Conservation (phyloP, 208 protist species). For the Crithidia fasciculata region DNA sequence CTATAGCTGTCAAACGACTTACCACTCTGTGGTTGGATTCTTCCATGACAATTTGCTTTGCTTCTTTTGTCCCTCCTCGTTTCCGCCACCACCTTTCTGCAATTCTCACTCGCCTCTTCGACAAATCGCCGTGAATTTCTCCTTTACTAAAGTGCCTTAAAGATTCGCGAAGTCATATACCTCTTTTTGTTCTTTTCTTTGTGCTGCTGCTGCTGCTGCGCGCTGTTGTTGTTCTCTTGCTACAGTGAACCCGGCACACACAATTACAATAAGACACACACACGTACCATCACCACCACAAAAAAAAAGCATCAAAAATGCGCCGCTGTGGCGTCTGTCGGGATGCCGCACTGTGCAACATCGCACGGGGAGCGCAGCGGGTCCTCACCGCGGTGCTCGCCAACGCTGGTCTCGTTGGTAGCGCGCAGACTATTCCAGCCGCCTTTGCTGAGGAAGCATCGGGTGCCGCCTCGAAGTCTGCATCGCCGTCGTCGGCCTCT, state of each 20-base stretch:
- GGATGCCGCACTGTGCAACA: slow-evolving; percentile 47
- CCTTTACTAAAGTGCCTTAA: neutral
- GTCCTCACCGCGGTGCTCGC: slow-evolving; percentile 39
- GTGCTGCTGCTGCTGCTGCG: neutral
- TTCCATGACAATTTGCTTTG: no score
- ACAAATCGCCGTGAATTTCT: neutral
- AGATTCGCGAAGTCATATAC: neutral
- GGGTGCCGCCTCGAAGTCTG: no score
- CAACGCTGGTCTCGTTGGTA: neutral
- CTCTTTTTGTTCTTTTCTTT: neutral
- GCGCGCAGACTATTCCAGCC: no score
- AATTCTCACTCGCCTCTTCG: no score
- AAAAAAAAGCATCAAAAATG: slow-evolving; percentile 3
- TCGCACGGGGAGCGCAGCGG: slow-evolving; percentile 51
- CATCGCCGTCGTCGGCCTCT: no score
- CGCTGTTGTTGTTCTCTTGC: neutral
- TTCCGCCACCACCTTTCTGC: no score
- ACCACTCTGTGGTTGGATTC: no score
- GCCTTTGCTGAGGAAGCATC: no score
- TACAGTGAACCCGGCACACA: neutral
- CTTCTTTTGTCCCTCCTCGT: no score
- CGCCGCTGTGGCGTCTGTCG: slow-evolving; percentile 22
- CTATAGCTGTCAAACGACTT: no score
- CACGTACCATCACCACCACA: neutral
- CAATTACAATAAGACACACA: no score